phyloP scores from a whole-genome alignment of 192 early-diverging fungal species.

The Dissophora globulifera region DNA sequence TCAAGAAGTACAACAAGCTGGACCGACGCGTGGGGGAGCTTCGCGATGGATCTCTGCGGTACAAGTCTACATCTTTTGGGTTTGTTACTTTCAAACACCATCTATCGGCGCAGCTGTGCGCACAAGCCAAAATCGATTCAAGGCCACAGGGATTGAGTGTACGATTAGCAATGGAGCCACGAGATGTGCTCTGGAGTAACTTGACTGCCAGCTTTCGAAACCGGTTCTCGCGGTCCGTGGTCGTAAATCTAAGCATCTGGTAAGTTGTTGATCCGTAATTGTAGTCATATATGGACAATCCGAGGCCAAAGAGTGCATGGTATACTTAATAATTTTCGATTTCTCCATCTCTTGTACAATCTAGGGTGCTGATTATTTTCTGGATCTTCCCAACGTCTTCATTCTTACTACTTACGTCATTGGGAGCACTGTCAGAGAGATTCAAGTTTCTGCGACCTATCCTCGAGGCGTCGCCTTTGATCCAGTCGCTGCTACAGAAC shows the following conservation, averaged over 20 bases:
- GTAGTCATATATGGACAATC: background rate
- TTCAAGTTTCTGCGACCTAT: slow-evolving; percentile 61
- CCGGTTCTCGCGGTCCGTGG: slow-evolving; percentile 53
- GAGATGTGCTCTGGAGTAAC: slow-evolving; percentile 70
- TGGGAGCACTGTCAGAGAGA: slow-evolving; percentile 58
- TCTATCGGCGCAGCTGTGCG: slow-evolving; percentile 66
- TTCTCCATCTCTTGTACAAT: too few species aligned
- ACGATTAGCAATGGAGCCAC: slow-evolving; percentile 67
- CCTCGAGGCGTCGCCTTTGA: slow-evolving; percentile 51
- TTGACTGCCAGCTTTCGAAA: slow-evolving; percentile 56
- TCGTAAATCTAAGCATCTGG: slow-evolving; percentile 62
- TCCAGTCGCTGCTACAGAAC: slow-evolving; percentile 61
- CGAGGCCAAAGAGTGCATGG: too few species aligned
- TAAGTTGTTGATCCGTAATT: slow-evolving; percentile 21
- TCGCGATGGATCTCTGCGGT: slow-evolving; percentile 53
- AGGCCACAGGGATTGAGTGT: slow-evolving; percentile 63
- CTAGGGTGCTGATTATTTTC: slow-evolving; percentile 69
- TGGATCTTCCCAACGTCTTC: slow-evolving; percentile 72
- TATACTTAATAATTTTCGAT: too few species aligned
- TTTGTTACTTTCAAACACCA: slow-evolving; percentile 70
- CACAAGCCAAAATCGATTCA: slow-evolving; percentile 63
- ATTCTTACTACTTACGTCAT: slow-evolving; percentile 64
- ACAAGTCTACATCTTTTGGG: slow-evolving; percentile 64
- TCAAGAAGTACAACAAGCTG: slow-evolving; percentile 55
- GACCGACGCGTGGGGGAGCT: slow-evolving; percentile 54